Percentiles rank a stretch among this genome's conserved stretches.
Conservation (phyloP, 306 rosid genomes). For the Lathyrus aphaca region DNA sequence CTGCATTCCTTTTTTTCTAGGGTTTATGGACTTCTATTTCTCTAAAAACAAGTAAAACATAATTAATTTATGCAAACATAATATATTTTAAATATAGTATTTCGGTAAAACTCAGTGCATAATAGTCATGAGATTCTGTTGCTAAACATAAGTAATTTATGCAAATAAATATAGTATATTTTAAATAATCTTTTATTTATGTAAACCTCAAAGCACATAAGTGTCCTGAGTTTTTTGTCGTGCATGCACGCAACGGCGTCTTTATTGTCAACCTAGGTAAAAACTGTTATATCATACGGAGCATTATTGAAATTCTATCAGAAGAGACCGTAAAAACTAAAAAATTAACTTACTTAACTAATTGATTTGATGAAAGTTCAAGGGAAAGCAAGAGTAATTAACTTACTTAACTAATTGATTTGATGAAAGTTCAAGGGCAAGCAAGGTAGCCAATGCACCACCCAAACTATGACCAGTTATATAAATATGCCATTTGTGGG, state of each 20-base stretch:
- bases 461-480: conserved; percentile 98
- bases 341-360: conserved; percentile 72
- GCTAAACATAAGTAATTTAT: neutral
- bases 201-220: neutral
- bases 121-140: neutral
- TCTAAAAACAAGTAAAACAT: conserved; percentile 2
- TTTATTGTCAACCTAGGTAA: neutral
- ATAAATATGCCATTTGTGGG: conserved; percentile 79
- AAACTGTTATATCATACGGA: neutral
- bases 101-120: neutral
- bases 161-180: neutral
- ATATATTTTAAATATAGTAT: neutral
- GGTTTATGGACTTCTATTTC: neutral
- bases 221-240: neutral
- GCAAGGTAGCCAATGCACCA: conserved; percentile 95
- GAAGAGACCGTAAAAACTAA: neutral
- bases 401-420: conserved; percentile 85
- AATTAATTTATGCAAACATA: neutral
- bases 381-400: conserved; percentile 71
- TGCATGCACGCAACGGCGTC: neutral
- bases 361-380: conserved; percentile 87
- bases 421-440: conserved; percentile 90
- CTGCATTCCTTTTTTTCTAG: neutral
- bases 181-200: neutral
- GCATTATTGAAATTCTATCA: conserved; percentile 9